Evolutionary conservation across 139 green algal species (phyloP).

Genomic region (Deuterostichococcus epilithicus): DNA sequence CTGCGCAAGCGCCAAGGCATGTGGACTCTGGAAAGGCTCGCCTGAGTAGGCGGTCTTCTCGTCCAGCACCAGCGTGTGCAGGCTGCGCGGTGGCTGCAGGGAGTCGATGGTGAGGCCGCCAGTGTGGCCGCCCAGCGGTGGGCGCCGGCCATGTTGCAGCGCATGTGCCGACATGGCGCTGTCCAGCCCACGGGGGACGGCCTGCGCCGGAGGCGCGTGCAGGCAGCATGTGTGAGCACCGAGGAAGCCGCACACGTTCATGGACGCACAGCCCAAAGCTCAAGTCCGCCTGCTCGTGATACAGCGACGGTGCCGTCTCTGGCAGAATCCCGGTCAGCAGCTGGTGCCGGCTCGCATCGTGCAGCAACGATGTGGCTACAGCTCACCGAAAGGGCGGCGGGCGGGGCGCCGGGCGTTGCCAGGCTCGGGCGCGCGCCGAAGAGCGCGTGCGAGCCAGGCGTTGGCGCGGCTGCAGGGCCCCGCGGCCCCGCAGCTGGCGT

Average conservation of each 20-base stretch:
- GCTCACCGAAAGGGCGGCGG: conserved; percentile 47
- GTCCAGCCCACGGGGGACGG: background rate
- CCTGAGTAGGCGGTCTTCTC: background rate
- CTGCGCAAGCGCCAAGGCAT: background rate
- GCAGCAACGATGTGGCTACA: background rate
- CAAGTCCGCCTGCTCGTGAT: background rate
- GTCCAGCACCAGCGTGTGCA: background rate
- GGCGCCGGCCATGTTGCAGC: background rate
- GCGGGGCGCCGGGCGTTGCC: conserved; percentile 26
- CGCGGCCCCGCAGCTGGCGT: background rate
- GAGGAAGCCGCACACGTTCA: background rate
- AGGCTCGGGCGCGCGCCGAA: background rate
- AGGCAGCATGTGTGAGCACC: background rate
- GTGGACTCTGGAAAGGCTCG: background rate
- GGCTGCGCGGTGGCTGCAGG: background rate
- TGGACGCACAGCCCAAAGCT: background rate
- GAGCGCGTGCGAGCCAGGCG: background rate
- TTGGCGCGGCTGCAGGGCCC: background rate
- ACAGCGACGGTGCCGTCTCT: background rate
- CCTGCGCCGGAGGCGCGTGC: no score
- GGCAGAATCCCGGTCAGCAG: background rate
- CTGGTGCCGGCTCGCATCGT: background rate
- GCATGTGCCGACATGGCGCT: background rate
- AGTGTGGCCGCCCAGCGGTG: background rate
- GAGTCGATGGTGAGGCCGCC: background rate